Percentiles rank a stretch among this genome's conserved stretches.
These are phyloP conservation scores for Fusarium agapanthi DNA, from an alignment of 2,329 filamentous ascomycete genomes.

Conservation along the genomic window DNA sequence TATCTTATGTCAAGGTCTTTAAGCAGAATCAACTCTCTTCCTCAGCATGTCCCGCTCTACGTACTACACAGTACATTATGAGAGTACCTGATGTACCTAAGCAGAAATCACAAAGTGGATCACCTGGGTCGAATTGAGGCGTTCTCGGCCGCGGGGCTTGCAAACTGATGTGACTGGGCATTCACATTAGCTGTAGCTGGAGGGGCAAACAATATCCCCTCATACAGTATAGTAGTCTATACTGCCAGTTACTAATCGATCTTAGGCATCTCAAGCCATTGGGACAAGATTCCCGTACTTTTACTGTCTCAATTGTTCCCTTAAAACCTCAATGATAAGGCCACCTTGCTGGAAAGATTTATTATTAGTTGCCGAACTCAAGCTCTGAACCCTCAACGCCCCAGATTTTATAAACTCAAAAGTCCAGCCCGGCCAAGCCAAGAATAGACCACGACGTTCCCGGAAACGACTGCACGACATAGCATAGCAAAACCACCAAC, in stretches of 20 bases:
- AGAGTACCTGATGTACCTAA: background rate
- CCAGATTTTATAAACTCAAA: conserved; percentile 14
- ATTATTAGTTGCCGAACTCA: background rate
- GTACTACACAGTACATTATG: background rate
- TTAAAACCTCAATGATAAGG: background rate
- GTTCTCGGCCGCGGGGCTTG: conserved; percentile 23
- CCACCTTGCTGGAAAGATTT: background rate
- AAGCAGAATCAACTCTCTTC: background rate
- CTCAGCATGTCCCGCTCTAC: background rate
- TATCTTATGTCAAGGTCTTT: background rate
- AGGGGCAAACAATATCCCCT: conserved; percentile 9
- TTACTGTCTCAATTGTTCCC: background rate
- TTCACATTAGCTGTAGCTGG: background rate
- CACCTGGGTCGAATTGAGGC: background rate
- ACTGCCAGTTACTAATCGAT: background rate
- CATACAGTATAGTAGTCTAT: background rate
- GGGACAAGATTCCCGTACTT: background rate
- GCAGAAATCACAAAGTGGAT: background rate
- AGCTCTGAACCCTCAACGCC: conserved; percentile 4
- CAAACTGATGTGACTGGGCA: background rate
- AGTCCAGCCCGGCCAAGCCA: background rate
- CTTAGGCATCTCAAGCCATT: background rate
- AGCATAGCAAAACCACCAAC: background rate
- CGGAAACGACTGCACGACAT: conserved; percentile 1
- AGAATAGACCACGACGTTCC: conserved; percentile 22